Conservation (phyloP, 805 yeast species). For the Spathaspora passalidarum region DNA sequence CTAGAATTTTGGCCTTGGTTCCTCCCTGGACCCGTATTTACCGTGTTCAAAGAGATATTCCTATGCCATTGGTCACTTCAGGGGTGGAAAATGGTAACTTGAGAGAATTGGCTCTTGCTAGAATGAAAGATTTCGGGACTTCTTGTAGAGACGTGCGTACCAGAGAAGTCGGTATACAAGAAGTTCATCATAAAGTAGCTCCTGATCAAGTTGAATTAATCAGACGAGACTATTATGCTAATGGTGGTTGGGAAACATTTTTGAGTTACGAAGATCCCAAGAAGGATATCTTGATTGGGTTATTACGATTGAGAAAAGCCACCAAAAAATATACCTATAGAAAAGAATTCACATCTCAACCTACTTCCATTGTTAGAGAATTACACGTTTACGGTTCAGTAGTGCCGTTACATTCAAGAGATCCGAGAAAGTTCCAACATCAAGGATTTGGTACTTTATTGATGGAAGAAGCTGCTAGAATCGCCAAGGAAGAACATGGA, state of each 20-base stretch:
- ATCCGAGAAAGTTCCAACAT: constrained; percentile 97
- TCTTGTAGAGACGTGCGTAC: constrained; percentile 95
- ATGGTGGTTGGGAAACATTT: constrained; percentile 99
- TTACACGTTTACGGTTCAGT: constrained; percentile 97
- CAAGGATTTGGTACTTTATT: constrained; percentile 97
- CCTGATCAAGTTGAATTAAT: constrained; percentile 97
- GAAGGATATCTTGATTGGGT: constrained; percentile 91
- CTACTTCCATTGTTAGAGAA: constrained; percentile 93
- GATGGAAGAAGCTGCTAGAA: constrained; percentile 98
- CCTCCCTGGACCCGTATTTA: constrained; percentile 99
- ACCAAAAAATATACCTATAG: constrained; percentile 86
- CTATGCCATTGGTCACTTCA: constrained; percentile 96
- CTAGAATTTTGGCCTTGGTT: constrained; percentile 90
- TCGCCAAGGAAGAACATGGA: constrained; percentile 93
- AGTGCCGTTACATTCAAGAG: constrained; percentile 93
- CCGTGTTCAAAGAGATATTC: constrained; percentile 97
- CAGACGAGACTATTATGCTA: constrained; percentile 93
- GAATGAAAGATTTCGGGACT: constrained; percentile 98
- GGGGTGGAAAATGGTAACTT: constrained; percentile 98
- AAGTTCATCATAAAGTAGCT: constrained; percentile 92
- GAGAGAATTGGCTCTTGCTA: constrained; percentile 90
- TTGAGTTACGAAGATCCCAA: constrained; percentile 94
- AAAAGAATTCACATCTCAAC: constrained; percentile 80
- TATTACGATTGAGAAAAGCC: constrained; percentile 83
- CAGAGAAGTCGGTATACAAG: constrained; percentile 97